Conservation (phyloP, 352 stramenopile genomes). For the Nothophytophthora sp. region DNA sequence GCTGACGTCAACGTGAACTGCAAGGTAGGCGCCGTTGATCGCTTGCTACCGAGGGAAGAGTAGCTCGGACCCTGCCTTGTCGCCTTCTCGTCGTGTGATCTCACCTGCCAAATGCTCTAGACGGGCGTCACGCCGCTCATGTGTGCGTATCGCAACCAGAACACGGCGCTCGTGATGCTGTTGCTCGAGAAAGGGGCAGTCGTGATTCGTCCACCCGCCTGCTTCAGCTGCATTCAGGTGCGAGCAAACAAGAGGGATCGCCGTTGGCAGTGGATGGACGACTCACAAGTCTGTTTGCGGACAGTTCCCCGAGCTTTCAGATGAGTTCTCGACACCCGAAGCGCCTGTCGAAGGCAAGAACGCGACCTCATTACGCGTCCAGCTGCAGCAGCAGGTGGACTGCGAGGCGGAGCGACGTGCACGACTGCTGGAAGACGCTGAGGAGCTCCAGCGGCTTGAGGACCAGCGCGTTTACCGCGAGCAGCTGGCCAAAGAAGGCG, state of each 20-base stretch:
- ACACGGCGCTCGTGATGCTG: conserved; percentile 37
- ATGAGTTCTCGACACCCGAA: conserved; percentile 11
- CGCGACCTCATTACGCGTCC: background rate
- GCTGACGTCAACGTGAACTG: conserved; percentile 52
- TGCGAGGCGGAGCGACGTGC: conserved; percentile 27
- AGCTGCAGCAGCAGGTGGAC: conserved; percentile 23
- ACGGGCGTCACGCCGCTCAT: conserved; percentile 50
- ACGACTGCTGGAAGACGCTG: conserved; percentile 28
- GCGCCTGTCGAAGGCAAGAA: conserved; percentile 5
- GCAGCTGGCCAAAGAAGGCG: conserved; percentile 39
- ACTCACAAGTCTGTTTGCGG: background rate
- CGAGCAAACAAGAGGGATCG: background rate
- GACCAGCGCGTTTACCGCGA: conserved; percentile 52
- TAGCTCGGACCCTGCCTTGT: no score
- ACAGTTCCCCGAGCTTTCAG: conserved; percentile 20
- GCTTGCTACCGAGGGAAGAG: no score
- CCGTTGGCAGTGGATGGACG: background rate
- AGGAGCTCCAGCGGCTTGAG: conserved; percentile 44
- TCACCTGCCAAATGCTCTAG: background rate
- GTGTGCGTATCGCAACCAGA: conserved; percentile 58
- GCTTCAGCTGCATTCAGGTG: conserved; percentile 47
- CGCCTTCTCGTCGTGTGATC: background rate
- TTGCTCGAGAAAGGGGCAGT: conserved; percentile 49
- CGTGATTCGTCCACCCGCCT: conserved; percentile 27
- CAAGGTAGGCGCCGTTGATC: no score